These are phyloP conservation scores for Saccharomyces hybrid DNA, from an alignment of 1,139 yeast species.

Conservation along the genomic window DNA sequence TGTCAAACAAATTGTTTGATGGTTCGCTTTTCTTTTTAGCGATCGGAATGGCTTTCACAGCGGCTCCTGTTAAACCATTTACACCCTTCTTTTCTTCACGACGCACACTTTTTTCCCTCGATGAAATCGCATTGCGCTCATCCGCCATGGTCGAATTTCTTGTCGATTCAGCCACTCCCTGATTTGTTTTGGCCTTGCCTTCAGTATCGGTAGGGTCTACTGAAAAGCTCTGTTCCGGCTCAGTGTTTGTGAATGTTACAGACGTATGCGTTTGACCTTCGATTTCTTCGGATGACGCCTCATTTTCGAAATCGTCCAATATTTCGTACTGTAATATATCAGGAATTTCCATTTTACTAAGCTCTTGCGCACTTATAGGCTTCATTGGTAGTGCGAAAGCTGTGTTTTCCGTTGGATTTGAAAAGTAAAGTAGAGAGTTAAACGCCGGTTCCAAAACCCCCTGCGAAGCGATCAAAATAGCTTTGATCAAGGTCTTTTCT, in stretches of 20 bases:
- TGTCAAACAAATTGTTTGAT: not conserved
- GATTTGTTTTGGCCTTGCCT: not conserved
- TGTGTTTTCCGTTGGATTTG: conserved; percentile 63
- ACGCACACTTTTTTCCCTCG: not conserved
- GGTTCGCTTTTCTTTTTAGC: not conserved
- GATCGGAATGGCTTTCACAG: not conserved
- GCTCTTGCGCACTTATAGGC: conserved; percentile 48
- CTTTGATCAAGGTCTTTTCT: conserved; percentile 57
- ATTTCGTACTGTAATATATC: conserved; percentile 10
- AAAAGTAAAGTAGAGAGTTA: conserved; percentile 68
- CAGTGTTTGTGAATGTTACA: not conserved
- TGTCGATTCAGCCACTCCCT: not conserved
- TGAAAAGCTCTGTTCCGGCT: not conserved
- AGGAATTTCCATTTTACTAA: conserved; percentile 47
- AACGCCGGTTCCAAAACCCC: conserved; percentile 73
- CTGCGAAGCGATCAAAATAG: conserved; percentile 70
- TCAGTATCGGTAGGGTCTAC: not conserved
- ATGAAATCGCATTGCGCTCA: not conserved
- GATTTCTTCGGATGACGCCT: not conserved
- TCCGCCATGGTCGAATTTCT: not conserved
- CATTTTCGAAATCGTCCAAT: not conserved
- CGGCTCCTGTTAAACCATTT: not conserved
- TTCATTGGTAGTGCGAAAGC: conserved; percentile 49
- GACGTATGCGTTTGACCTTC: not conserved
- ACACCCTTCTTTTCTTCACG: not conserved